These are phyloP conservation scores for Pyricularia grisea DNA, from an alignment of 2,329 filamentous ascomycete genomes.

Conservation along the genomic window DNA sequence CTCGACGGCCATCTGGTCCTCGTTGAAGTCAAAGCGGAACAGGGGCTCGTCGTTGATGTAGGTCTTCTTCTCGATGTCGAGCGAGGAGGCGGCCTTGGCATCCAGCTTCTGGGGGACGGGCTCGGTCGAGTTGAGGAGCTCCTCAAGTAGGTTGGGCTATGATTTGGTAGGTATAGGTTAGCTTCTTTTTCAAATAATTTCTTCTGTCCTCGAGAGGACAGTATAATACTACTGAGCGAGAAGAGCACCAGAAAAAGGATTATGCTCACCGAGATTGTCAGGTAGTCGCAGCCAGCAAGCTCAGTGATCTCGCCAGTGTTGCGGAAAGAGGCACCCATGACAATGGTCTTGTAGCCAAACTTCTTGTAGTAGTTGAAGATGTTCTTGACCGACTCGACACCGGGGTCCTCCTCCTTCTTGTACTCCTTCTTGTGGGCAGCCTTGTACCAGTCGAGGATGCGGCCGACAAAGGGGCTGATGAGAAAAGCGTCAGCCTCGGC, in stretches of 20 bases:
- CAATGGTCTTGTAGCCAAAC: conserved; percentile 96
- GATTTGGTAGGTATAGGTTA: conserved; percentile 6
- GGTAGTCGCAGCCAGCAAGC: conserved; percentile 95
- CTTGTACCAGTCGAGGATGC: conserved; percentile 99
- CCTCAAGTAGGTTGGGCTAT: conserved; percentile 85
- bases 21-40: conserved; percentile 99
- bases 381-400: conserved; percentile 82
- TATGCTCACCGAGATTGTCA: conserved; percentile 78
- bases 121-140: conserved; percentile 77
- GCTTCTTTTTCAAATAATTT: conserved; percentile 8
- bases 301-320: conserved; percentile 95
- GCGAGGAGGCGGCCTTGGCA: conserved; percentile 49
- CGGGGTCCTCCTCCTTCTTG: conserved; percentile 81
- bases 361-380: conserved; percentile 99
- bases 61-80: conserved; percentile 77
- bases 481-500: conserved; percentile 94
- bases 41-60: conserved; percentile 83
- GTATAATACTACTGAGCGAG: not conserved
- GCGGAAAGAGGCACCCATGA: conserved; percentile 99
- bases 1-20: conserved; percentile 98
- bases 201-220: not conserved
- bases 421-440: conserved; percentile 90
- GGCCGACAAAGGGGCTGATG: conserved; percentile 98
- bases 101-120: conserved; percentile 90
- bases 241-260: conserved; percentile 12